Conservation (phyloP, 140 eudicot genomes). For the Anethum foeniculum region DNA sequence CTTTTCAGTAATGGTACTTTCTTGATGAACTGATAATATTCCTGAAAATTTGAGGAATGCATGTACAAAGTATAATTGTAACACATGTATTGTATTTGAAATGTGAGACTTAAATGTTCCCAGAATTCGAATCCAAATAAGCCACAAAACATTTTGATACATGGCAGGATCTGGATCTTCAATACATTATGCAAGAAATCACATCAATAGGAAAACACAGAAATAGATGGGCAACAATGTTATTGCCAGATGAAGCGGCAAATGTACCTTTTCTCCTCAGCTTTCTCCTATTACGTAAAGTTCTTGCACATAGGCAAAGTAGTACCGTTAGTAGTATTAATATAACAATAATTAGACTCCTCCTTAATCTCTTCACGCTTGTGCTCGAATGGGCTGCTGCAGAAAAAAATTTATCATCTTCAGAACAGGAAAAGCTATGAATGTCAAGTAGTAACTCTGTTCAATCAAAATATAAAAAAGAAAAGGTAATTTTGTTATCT, state of each 20-base stretch:
- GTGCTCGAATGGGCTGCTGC: background rate
- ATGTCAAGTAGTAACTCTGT: background rate
- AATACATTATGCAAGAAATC: background rate
- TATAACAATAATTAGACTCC: background rate
- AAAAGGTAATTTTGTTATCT: background rate
- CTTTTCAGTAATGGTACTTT: background rate
- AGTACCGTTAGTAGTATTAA: background rate
- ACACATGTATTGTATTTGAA: background rate
- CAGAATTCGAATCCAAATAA: background rate
- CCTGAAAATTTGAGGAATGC: background rate
- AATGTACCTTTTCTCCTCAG: constrained; percentile 5
- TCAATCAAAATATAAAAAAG: background rate
- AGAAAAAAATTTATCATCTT: background rate
- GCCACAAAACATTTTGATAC: background rate
- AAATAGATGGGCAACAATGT: background rate
- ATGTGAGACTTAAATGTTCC: background rate
- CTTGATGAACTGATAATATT: constrained; percentile 4
- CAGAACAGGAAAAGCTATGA: constrained; percentile 3
- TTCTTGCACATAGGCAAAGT: background rate
- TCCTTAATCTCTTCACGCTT: background rate
- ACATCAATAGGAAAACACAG: background rate
- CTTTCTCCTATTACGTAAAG: background rate
- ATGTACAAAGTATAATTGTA: background rate
- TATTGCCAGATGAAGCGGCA: background rate
- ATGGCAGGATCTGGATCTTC: background rate